A percentile compares a stretch with the other conserved stretches of the same genome.
Conservation (phyloP, 768 basidiomycete genomes). For the Boletus rubropictus region DNA sequence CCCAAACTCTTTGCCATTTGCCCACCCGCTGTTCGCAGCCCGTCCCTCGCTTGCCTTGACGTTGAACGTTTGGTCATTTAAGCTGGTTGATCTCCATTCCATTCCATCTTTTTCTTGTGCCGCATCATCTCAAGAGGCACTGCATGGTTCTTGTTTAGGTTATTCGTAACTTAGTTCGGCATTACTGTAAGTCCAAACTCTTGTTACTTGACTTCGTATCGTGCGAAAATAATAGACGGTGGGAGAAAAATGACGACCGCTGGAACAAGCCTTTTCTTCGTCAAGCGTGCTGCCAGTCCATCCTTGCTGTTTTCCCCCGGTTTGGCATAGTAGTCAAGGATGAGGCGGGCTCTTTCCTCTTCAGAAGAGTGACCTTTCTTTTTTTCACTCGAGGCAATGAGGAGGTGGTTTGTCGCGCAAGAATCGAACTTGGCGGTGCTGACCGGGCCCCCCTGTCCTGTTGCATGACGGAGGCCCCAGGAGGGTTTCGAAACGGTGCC, state of each 20-base stretch:
- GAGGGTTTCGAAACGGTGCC: constrained; percentile 12
- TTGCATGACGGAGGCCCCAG: background rate
- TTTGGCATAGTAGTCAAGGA: constrained; percentile 7
- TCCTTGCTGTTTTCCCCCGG: constrained; percentile 12
- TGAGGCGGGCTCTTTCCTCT: constrained; percentile 25
- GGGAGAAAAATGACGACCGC: background rate
- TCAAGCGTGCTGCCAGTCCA: constrained; percentile 16
- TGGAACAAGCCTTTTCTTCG: background rate
- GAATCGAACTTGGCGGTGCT: constrained; percentile 9
- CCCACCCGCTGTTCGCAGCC: background rate
- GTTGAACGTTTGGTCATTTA: background rate
- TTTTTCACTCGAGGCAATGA: constrained; percentile 20
- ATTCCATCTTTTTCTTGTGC: background rate
- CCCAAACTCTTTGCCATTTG: background rate
- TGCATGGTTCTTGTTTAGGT: constrained; percentile 14
- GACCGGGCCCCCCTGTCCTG: background rate
- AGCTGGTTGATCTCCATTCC: constrained; percentile 2
- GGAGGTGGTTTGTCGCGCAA: constrained; percentile 30
- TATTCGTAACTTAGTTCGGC: constrained; percentile 24
- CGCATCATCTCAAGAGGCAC: background rate
- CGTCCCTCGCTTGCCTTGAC: background rate
- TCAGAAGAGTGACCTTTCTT: constrained; percentile 11
- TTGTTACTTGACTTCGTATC: background rate
- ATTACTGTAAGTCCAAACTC: background rate
- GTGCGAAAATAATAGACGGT: constrained; percentile 10